Percentiles rank a stretch among this genome's conserved stretches.
Conservation (phyloP, 495 filamentous ascomycete species). For the Entonaema liquescens region DNA sequence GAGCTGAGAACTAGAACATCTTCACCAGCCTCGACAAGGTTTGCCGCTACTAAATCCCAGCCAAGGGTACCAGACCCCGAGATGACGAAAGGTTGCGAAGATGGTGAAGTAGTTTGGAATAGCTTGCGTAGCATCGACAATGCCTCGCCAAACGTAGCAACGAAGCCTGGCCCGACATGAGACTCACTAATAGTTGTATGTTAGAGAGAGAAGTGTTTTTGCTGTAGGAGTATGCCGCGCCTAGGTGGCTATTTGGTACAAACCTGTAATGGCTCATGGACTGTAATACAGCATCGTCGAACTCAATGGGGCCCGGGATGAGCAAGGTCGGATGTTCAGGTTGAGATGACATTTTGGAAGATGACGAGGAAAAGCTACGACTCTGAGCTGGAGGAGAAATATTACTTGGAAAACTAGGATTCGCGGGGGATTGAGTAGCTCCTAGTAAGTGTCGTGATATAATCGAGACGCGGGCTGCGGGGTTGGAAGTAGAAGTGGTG, state of each 20-base stretch:
- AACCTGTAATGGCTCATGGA: constrained; percentile 97
- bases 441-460: constrained; percentile 83
- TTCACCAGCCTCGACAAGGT: constrained; percentile 86
- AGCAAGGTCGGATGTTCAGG: constrained; percentile 82
- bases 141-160: constrained; percentile 89
- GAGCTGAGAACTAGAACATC: constrained; percentile 92
- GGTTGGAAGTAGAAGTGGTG: constrained; percentile 67
- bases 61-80: constrained; percentile 94
- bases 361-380: constrained; percentile 46
- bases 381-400: constrained; percentile 59
- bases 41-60: constrained; percentile 94
- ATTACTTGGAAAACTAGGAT: constrained; percentile 71
- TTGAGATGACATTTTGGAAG: constrained; percentile 78
- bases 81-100: constrained; percentile 90
- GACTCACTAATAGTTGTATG: constrained; percentile 72
- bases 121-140: constrained; percentile 88
- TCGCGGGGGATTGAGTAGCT: constrained; percentile 56
- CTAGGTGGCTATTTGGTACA: constrained; percentile 42
- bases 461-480: constrained; percentile 75
- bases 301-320: constrained; percentile 97
- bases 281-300: constrained; percentile 94
- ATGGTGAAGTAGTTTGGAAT: constrained; percentile 83
- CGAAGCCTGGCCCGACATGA: constrained; percentile 88
- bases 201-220: constrained; percentile 24
- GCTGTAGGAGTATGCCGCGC: neutral